Evolutionary conservation across 1,139 yeast genomes (phyloP), one percentile per base, ranked within the genome.

Genomic region (Debaryomyces udenii): DNA sequence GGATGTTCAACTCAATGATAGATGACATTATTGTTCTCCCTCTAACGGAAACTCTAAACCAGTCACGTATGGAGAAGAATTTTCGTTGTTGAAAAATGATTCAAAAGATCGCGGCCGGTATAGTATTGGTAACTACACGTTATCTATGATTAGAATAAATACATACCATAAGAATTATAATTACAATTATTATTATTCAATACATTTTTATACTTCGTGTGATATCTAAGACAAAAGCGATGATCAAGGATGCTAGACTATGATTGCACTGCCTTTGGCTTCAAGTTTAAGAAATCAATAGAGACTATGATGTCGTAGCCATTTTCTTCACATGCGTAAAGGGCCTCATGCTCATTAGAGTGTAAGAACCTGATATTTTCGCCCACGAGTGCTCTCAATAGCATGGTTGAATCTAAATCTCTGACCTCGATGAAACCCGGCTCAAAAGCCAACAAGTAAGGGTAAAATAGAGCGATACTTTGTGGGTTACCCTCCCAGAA

Each of bases 401-500:
- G 69, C 50, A 83, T 94, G 3, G 94, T 90, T 13, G 89, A 81
- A 53, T 91, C 96, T 56, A 91, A 88, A 55, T 90, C 93, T 48
- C 99, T 76, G 42, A 93, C 86, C 67, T 93, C 99, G 59, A 93
- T 88, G 56, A 93, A 90, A 45, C 82, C 86, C 18, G 85, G 80
- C 58, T 93, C 98, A 68, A 93, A 93, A 14, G 96, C 93, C 47
- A 93, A 70, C 44, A 93, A 71, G 60, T 90, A 93, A 3, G 99
- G 99, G 66, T 91, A 93, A 76, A 94, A 89, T 38, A 93, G 74
- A 9, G 97, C 96, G 62, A 93, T 89, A 47, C 85, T 84, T 56
- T 86, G 95, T 3, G 99, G 98, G 39, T 83, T 79, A 31, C 98
- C 97, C 66, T 93, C 98, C 99, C 99, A 93, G 59, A 86, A 85